Evolutionary conservation across 257 asterid genomes (phyloP).

Genomic region (Primulina huaijiensis): DNA sequence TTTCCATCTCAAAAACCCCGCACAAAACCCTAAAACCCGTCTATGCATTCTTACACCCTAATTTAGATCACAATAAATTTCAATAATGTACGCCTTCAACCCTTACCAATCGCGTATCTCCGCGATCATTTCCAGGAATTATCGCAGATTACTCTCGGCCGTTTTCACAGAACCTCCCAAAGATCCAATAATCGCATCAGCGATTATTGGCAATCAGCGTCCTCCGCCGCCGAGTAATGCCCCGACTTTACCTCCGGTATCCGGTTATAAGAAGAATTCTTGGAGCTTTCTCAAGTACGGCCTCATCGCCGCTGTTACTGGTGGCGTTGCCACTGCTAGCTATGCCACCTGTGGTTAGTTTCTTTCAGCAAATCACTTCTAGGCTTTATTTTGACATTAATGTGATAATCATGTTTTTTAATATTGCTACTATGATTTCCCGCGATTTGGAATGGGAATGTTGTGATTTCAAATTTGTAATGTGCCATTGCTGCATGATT

Average conservation of each 20-base stretch:
- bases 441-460: not conserved
- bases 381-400: conserved; percentile 7
- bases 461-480: not conserved
- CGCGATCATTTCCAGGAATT: conserved; percentile 30
- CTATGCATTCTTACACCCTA: conserved; percentile 32
- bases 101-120: conserved; percentile 43
- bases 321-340: conserved; percentile 61
- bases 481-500: not conserved
- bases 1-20: conserved; percentile 12
- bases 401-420: not conserved
- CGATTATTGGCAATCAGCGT: conserved; percentile 50
- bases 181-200: conserved; percentile 49
- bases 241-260: conserved; percentile 35
- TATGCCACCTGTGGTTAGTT: conserved; percentile 70
- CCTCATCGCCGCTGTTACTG: conserved; percentile 49
- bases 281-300: conserved; percentile 59
- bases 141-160: conserved; percentile 33
- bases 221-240: conserved; percentile 36
- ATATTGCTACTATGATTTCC: too few relatives aligned
- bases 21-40: conserved; percentile 27
- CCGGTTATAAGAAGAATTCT: conserved; percentile 44
- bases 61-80: not conserved
- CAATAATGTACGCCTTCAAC: conserved; percentile 42
- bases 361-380: conserved; percentile 1
- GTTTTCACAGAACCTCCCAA: conserved; percentile 37